Evolutionary conservation across 805 yeast species (phyloP).

Genomic region (Yueomyces sp.): DNA sequence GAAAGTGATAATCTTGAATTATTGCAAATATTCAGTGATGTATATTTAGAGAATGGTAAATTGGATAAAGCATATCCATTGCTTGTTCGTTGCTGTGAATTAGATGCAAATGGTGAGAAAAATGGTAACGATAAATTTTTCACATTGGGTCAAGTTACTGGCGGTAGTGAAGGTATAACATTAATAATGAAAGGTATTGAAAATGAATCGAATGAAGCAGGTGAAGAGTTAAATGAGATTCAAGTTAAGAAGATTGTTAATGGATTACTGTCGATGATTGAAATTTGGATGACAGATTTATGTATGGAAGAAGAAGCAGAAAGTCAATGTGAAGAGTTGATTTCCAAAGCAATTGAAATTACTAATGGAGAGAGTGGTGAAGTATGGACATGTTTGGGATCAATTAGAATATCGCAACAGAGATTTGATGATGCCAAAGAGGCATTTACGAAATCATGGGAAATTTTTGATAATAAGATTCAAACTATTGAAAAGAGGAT

Average conservation of each 20-base stretch:
- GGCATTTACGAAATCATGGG: slow-evolving; percentile 63
- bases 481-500: slow-evolving; percentile 29
- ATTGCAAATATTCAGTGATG: slow-evolving; percentile 57
- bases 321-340: slow-evolving; percentile 55
- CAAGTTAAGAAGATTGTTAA: slow-evolving; percentile 50
- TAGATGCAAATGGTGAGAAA: slow-evolving; percentile 50
- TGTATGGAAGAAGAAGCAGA: slow-evolving; percentile 94
- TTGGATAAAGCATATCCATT: slow-evolving; percentile 65
- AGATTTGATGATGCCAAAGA: slow-evolving; percentile 55
- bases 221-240: slow-evolving; percentile 22
- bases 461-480: slow-evolving; percentile 42
- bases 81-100: slow-evolving; percentile 43
- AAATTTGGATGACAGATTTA: slow-evolving; percentile 94
- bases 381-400: slow-evolving; percentile 68
- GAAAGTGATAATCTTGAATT: slow-evolving; percentile 28
- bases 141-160: slow-evolving; percentile 82
- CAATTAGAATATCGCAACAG: slow-evolving; percentile 83
- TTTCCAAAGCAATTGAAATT: slow-evolving; percentile 47
- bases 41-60: slow-evolving; percentile 65
- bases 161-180: slow-evolving; percentile 62
- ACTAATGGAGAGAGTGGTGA: slow-evolving; percentile 54
- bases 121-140: slow-evolving; percentile 73
- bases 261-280: slow-evolving; percentile 76
- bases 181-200: slow-evolving; percentile 51
- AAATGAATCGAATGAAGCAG: slow-evolving; percentile 15